Base-by-base conservation (phyloP, 495 filamentous ascomycete genomes). In the Lophium mytilinum region DNA sequence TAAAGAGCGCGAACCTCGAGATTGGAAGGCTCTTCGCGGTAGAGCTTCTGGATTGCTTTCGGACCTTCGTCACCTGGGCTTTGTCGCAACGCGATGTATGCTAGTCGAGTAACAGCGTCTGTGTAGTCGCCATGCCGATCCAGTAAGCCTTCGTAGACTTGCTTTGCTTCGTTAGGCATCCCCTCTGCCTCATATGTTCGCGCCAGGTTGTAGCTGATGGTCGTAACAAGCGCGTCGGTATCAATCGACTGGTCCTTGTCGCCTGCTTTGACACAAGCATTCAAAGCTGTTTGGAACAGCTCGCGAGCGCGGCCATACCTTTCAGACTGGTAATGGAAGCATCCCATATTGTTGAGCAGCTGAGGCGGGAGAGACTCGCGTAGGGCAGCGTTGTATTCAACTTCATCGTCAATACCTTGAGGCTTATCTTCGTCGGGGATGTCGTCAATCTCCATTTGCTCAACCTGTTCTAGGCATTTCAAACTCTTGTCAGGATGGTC, bases 141-240 rank as follows among this genome's bases (percentile, higher is more conserved):
- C 8, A 96, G 69, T 24, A 97, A 72, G 30, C 86, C 83, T 63
- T 95, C 85, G 65, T 96, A 98, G 21, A 93, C 85, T 62, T 85
- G 85, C 58, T 85, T 84, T 0, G 93, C 94, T 64, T 92, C 83
- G 46, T 94, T 88, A 24, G 83, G 75, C 66, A 89, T 79, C 37
- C 86, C 84, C 6, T 85, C 83, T 0, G 88, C 85, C 70, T 98
- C 93, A 64, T 95, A 95, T 19, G 89, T 92, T n/a, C 93, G 81
- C n/a, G 86, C 93, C 30, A 98, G 82, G 68, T 97, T 98, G 73
- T 90, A 98, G 60, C 86, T 90, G 63, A 98, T 90, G 4, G 89
- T 95, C 0, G 90, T 95, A 24, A 96, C 83, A 5, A 98, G 78
- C 2, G 90, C 88, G 67, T 97, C 93, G 0, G 82, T 87, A 65